These are phyloP conservation scores for Toxicodendron radicans DNA, from an alignment of 345 rosid genomes.

Conservation along the genomic window DNA sequence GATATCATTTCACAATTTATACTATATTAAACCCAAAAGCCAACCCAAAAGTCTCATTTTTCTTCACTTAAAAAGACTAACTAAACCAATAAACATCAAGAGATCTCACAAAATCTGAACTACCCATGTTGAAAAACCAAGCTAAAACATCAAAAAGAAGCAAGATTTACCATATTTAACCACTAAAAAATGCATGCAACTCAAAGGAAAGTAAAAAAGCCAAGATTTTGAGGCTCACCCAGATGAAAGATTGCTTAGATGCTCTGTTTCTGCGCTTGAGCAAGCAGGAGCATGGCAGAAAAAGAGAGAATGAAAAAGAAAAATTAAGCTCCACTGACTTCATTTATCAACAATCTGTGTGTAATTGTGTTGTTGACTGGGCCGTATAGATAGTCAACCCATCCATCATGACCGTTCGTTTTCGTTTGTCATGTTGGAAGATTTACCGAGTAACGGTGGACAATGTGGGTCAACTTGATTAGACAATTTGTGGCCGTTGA, in stretches of 20 bases:
- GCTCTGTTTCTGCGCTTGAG: constrained; percentile 16
- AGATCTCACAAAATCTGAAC: constrained; percentile 17
- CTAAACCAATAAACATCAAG: constrained; percentile 6
- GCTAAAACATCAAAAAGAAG: background rate
- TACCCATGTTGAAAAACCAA: constrained; percentile 16
- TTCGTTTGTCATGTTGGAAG: background rate
- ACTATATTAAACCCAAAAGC: constrained; percentile 5
- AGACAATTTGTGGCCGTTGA: constrained; percentile 20
- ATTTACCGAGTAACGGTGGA: no score
- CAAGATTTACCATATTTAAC: background rate
- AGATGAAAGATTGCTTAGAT: constrained; percentile 24
- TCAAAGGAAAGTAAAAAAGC: background rate
- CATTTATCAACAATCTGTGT: constrained; percentile 23
- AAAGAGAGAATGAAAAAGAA: constrained; percentile 9
- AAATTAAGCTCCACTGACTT: background rate
- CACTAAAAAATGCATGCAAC: background rate
- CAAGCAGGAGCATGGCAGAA: background rate
- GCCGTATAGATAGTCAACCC: constrained; percentile 24
- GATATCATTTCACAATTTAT: constrained; percentile 16
- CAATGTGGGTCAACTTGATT: background rate
- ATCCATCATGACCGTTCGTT: constrained; percentile 28
- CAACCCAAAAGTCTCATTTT: constrained; percentile 12
- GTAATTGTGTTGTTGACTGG: constrained; percentile 10
- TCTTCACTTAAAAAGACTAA: constrained; percentile 15
- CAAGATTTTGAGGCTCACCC: constrained; percentile 27